Base-by-base conservation (phyloP, 495 filamentous ascomycete species). In the Hypomontagnella monticulosa region DNA sequence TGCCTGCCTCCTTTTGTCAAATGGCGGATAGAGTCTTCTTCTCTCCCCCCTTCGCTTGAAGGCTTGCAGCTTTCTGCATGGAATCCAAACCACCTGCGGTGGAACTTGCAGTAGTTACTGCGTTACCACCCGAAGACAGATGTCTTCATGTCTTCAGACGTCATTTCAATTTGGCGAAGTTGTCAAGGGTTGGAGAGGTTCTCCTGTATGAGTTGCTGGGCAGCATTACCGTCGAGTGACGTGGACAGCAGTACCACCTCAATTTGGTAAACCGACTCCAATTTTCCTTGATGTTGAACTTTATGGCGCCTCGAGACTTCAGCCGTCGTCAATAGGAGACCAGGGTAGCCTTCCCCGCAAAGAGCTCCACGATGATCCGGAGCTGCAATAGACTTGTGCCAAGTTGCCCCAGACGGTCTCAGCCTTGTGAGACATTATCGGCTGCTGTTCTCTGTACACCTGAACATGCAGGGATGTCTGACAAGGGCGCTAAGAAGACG, bases 361-460 rank as follows among this genome's bases (percentile, higher is more conserved):
- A 53, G 9, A 44, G 8, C 14, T 36, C 12, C 23, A 27, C 23
- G 44, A 61, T 41, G 49, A 16, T 64, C 56, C 66, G 58, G 34
- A 54, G 11, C 48, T 57, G 42, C 66, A 52, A 53, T 61, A 41
- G 43, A 37, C n/a, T 49, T 33, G 50, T 61, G 50, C 66, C 50
- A 54, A 52, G 61, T 69, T 53, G 51, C 40, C 54, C 40, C 53
- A 41, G 55, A 37, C 33, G 41, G 66, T 69, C 61, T 69, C 66
- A 69, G 66, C 66, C 66, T 69, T 69, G 66, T 69, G 61, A 69
- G 66, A 69, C 66, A 69, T 32, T 27, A 37, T 14, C 44, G 20
- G 52, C 43, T 43, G 57, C 52, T 46, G 23, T 47, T 61, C 50
- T 65, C 36, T 69, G 57, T 66, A 40, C 41, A 55, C 61, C 57